A percentile compares a stretch with the other conserved stretches of the same genome.
Evolutionary conservation across 441 rosid genomes (phyloP).

Genomic region (Lepidium campestre): DNA sequence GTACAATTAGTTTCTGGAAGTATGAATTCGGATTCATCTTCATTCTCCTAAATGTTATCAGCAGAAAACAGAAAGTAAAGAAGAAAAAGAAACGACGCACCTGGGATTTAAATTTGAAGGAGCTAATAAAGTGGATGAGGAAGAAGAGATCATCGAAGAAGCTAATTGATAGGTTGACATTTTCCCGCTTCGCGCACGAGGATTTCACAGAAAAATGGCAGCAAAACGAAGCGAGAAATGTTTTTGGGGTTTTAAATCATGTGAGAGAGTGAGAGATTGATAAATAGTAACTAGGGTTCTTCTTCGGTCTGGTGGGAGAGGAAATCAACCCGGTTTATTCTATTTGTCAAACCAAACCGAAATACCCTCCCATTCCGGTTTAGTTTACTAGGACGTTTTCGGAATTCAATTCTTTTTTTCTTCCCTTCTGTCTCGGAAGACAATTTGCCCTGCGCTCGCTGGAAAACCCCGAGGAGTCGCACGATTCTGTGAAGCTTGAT

Average conservation of each 20-base stretch:
- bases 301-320: not conserved
- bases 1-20: not conserved
- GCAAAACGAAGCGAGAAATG: not conserved
- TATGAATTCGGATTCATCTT: not conserved
- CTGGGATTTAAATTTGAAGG: conserved; percentile 39
- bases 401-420: not conserved
- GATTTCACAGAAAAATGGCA: not conserved
- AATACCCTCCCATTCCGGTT: not conserved
- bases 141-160: conserved; percentile 51
- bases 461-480: not conserved
- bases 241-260: not conserved
- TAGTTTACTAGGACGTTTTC: not conserved
- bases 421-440: not conserved
- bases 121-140: conserved; percentile 55
- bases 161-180: conserved; percentile 45
- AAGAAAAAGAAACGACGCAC: conserved; percentile 24
- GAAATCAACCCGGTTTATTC: conserved; percentile 13
- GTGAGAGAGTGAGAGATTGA: conserved; percentile 1
- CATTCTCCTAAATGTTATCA: not conserved
- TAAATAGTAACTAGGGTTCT: conserved; percentile 19
- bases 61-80: conserved; percentile 1
- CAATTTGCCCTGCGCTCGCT: not conserved
- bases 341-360: not conserved
- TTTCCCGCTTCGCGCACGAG: not conserved
- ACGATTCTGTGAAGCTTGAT: not conserved